These are phyloP conservation scores for Fomitopsis pulvina DNA, from an alignment of 768 basidiomycete species.

Conservation along the genomic window DNA sequence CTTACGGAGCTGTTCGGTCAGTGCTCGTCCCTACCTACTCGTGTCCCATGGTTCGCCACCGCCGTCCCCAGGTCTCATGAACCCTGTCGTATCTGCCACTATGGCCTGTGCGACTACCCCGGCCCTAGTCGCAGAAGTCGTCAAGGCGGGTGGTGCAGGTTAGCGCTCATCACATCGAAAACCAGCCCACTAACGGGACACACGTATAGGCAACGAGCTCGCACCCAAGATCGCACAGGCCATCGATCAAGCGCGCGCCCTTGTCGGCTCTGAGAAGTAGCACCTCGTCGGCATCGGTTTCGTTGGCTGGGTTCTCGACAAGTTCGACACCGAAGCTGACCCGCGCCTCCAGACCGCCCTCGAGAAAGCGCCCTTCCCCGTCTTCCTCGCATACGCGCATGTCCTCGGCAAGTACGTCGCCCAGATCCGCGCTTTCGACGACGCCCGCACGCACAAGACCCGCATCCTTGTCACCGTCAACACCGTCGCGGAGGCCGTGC, in stretches of 20 bases:
- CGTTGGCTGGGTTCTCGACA: slow-evolving; percentile 60
- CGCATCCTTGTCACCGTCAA: slow-evolving; percentile 62
- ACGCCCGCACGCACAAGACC: slow-evolving; percentile 29
- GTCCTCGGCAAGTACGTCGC: slow-evolving; percentile 52
- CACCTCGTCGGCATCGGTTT: slow-evolving; percentile 71
- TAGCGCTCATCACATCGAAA: slow-evolving; percentile 31
- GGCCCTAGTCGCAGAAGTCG: slow-evolving; percentile 27
- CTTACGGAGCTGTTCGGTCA: too few relatives aligned
- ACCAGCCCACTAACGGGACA: slow-evolving; percentile 24
- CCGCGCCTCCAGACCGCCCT: slow-evolving; percentile 44
- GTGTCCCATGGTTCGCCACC: too few relatives aligned
- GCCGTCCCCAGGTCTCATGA: background rate
- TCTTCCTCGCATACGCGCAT: slow-evolving; percentile 74
- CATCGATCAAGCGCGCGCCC: slow-evolving; percentile 25
- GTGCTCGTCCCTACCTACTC: too few relatives aligned
- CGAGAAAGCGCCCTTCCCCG: slow-evolving; percentile 40
- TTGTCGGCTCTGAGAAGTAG: slow-evolving; percentile 14
- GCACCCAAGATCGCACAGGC: slow-evolving; percentile 46
- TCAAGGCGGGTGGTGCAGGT: slow-evolving; percentile 68
- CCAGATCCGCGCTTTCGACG: slow-evolving; percentile 32
- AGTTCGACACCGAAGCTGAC: slow-evolving; percentile 32
- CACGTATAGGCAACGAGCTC: slow-evolving; percentile 38
- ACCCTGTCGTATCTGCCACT: background rate
- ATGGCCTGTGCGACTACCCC: background rate
- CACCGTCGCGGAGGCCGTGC: slow-evolving; percentile 49